Percentiles rank a stretch among this genome's conserved stretches.
Conservation (phyloP, 78 protist genomes). For the Andalucia godoyi region DNA sequence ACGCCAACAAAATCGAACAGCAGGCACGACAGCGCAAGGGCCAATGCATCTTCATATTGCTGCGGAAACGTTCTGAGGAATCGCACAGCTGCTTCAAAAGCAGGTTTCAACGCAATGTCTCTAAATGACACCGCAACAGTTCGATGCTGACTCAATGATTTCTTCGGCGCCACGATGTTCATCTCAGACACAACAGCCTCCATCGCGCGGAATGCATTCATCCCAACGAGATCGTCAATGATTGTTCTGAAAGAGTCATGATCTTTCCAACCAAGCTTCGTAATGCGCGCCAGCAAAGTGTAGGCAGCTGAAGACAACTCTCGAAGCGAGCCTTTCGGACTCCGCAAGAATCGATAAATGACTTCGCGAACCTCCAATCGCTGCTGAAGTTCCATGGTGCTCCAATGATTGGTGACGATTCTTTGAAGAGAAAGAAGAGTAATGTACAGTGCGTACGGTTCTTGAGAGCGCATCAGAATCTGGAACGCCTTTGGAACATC, state of each 20-base stretch:
- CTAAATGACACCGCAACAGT: background rate
- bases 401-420: too few species aligned
- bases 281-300: background rate
- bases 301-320: too few species aligned
- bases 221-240: background rate
- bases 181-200: background rate
- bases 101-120: background rate
- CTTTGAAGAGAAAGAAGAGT: too few species aligned
- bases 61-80: background rate
- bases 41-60: background rate
- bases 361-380: too few species aligned
- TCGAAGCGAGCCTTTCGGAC: too few species aligned
- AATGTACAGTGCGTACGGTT: too few species aligned
- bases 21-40: conserved; percentile 6
- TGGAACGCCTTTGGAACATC: too few species aligned
- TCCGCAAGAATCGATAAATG: too few species aligned
- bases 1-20: conserved; percentile 28
- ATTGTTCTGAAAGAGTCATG: background rate
- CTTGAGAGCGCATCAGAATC: too few species aligned
- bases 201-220: background rate
- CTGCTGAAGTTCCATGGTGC: too few species aligned
- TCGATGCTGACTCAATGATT: background rate
- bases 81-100: background rate
- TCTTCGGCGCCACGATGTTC: background rate
- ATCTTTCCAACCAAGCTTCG: background rate